Conservation (phyloP, 371 early-diverging fungal species). For the Mycotypha africana region DNA sequence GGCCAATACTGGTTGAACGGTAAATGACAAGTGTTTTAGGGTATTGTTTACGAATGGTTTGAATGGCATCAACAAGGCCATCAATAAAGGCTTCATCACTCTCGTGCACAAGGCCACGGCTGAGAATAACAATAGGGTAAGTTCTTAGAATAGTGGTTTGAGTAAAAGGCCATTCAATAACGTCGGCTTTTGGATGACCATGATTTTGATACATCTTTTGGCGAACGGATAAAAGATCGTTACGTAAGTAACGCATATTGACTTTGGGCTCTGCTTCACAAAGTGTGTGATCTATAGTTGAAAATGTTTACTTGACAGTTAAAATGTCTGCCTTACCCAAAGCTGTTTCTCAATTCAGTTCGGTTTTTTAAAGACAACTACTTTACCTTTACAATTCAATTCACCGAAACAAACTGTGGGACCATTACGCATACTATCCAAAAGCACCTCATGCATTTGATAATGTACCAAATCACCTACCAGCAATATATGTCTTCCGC, state of each 20-base stretch:
- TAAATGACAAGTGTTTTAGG: constrained; percentile 49
- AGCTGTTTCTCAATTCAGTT: too few species aligned
- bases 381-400: constrained; percentile 50
- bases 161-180: constrained; percentile 49
- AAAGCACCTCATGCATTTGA: constrained; percentile 50
- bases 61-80: constrained; percentile 42
- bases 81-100: constrained; percentile 39
- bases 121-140: constrained; percentile 47
- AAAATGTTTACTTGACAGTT: background rate
- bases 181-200: constrained; percentile 28
- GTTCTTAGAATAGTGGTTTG: constrained; percentile 24
- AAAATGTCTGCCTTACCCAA: background rate
- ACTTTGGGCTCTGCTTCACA: constrained; percentile 23
- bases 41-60: constrained; percentile 29
- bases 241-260: constrained; percentile 45
- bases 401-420: constrained; percentile 54
- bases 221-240: constrained; percentile 46
- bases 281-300: constrained; percentile 33
- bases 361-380: background rate
- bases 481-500: constrained; percentile 36
- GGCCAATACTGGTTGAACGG: constrained; percentile 43
- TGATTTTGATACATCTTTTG: constrained; percentile 22
- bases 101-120: constrained; percentile 35
- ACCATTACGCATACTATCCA: constrained; percentile 42
- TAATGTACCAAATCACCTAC: constrained; percentile 55